Evolutionary conservation across 108 stramenopile species (phyloP).

Genomic region (Stephanodiscus triporus): DNA sequence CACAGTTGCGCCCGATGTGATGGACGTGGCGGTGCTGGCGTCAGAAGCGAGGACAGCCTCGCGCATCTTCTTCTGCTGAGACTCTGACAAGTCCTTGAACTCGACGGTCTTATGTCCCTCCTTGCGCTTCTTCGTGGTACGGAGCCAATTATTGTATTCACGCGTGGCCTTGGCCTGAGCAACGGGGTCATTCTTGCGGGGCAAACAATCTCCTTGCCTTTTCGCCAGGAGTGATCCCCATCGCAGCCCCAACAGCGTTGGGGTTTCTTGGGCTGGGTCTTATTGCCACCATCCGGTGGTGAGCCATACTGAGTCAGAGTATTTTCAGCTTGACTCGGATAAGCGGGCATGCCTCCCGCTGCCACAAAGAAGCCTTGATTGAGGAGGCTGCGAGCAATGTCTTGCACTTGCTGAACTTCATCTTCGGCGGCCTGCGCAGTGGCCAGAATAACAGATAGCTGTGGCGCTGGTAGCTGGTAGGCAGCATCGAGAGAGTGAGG

Average conservation of each 20-base stretch:
- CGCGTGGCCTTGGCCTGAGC: no score
- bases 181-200: no score
- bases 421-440: background rate
- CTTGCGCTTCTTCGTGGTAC: background rate
- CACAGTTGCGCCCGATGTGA: no score
- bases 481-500: background rate
- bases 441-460: background rate
- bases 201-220: no score
- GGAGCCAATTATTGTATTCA: background rate
- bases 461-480: background rate
- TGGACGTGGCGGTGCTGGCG: no score
- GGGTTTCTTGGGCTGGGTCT: no score
- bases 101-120: background rate
- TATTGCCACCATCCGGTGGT: no score
- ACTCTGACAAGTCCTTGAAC: background rate
- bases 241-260: background rate
- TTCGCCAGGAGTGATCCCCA: background rate
- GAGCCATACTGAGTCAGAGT: background rate
- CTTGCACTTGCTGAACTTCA: background rate
- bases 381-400: background rate
- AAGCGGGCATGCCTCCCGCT: no score
- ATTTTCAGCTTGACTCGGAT: background rate
- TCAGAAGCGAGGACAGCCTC: no score
- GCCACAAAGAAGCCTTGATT: no score
- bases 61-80: background rate